Evolutionary conservation across 2,329 filamentous ascomycete genomes (phyloP), one percentile per base, ranked within the genome.

Genomic region (Fusarium kyushuense): DNA sequence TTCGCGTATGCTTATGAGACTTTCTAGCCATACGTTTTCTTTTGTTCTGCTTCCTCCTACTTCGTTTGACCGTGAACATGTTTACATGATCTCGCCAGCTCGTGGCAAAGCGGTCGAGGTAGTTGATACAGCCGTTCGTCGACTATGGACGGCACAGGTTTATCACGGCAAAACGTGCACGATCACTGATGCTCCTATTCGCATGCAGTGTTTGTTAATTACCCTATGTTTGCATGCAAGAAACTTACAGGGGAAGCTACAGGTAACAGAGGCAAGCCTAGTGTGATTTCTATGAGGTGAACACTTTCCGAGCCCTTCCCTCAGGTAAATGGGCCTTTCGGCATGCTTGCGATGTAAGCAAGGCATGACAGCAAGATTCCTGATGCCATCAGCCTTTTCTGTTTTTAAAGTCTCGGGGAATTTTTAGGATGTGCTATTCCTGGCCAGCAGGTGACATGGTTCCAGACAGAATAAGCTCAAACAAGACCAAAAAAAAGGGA

Each of bases 401-500:
- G 19, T 35, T 58, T 13, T 35, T 16, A 9, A 40, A 41, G 7
- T 16, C 14, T 29, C 35, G 13, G 23, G 16, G 23, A 32, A 25
- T 52, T 25, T 32, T 27, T 46, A 12, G 23, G 14, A 30, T 36
- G 38, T 32, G 16, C 33, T 36, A 25, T 43, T 40, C 23, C 19
- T 36, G 33, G 30, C 43, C 30, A 46, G 29, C 23, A 14, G 9
- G 32, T 19, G 51, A 21, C 38, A 41, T 52, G 48, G 40, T 29
- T 38, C 32, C 25, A 30, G 33, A 61, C 27, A 36, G 41, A 61
- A 40, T 29, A 38, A 27, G 9, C 38, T 32, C 38, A 46, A 63
- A 35, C 33, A 49, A n/a, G 46, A 16, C 14, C 29, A 58, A 5
- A 6, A 25, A 25, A 43, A 23, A n/a, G 30, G 33, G 30, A 45